phyloP scores from a whole-genome alignment of 495 filamentous ascomycete genomes.

The Talaromyces ruber region DNA sequence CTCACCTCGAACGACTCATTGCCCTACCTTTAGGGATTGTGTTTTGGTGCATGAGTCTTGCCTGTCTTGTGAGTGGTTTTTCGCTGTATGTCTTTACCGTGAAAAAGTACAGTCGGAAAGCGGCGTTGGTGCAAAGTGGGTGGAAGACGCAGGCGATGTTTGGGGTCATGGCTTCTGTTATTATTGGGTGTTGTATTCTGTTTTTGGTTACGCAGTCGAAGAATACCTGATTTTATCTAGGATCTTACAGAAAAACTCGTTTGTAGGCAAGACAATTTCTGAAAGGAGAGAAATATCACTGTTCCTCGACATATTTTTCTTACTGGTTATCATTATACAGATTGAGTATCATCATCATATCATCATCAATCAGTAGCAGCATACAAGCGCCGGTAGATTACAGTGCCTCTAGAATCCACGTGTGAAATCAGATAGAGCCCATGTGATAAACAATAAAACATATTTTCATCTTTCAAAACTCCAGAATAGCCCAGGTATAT shows the following conservation, averaged over 20 bases:
- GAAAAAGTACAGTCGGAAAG: constrained; percentile 67
- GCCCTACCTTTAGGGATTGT: constrained; percentile 76
- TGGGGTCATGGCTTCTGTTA: constrained; percentile 64
- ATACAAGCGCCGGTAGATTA: neutral
- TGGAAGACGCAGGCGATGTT: constrained; percentile 86
- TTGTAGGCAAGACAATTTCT: neutral
- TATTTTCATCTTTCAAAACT: constrained; percentile 33
- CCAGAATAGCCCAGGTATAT: constrained; percentile 63
- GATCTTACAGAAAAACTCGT: neutral
- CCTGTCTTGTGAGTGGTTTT: constrained; percentile 66
- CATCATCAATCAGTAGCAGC: neutral
- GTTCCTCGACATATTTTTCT: neutral
- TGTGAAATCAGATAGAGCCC: neutral
- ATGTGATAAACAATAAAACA: neutral
- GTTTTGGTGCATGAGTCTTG: constrained; percentile 77
- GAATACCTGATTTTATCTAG: neutral
- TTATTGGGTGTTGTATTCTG: constrained; percentile 70
- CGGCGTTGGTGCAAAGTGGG: constrained; percentile 84
- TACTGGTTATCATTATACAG: neutral
- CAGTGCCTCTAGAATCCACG: neutral
- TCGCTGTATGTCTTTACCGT: constrained; percentile 85
- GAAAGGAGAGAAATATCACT: neutral
- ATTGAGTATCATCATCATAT: constrained; percentile 1
- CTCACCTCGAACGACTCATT: constrained; percentile 60
- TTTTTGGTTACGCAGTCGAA: constrained; percentile 49